phyloP scores from a whole-genome alignment of 179 eudicot genomes.

The Camellia oleifera region DNA sequence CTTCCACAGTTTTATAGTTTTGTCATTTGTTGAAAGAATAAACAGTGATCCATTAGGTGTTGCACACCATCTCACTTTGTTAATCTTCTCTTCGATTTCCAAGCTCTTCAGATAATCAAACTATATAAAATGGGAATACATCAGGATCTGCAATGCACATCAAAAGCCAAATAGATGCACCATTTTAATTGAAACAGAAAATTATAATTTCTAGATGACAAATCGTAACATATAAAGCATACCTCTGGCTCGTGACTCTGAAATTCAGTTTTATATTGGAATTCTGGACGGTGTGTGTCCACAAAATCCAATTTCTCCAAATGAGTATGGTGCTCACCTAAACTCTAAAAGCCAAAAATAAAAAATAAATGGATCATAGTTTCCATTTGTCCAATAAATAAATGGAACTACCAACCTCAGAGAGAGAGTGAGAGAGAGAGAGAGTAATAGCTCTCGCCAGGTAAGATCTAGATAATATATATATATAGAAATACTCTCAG shows the following conservation, averaged over 20 bases:
- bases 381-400: slow-evolving; percentile 1
- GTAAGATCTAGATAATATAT: background rate
- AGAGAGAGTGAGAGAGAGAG: slow-evolving; percentile 1
- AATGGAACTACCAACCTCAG: background rate
- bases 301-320: slow-evolving; percentile 28
- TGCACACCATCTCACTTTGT: slow-evolving; percentile 43
- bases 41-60: slow-evolving; percentile 29
- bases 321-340: slow-evolving; percentile 20
- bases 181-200: background rate
- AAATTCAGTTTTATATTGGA: slow-evolving; percentile 46
- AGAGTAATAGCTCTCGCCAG: background rate
- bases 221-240: slow-evolving; percentile 3
- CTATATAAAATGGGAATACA: slow-evolving; percentile 26
- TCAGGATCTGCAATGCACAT: slow-evolving; percentile 13
- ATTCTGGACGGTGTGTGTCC: slow-evolving; percentile 34
- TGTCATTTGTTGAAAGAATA: slow-evolving; percentile 47
- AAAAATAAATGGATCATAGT: background rate
- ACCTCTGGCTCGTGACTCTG: slow-evolving; percentile 64
- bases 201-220: background rate
- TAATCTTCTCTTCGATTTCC: slow-evolving; percentile 54
- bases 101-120: slow-evolving; percentile 50
- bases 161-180: slow-evolving; percentile 12
- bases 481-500: background rate
- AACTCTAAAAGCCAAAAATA: slow-evolving; percentile 22
- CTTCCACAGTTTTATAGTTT: slow-evolving; percentile 56